Evolutionary conservation across 768 basidiomycete genomes (phyloP).

Genomic region (Rhodotorula taiwanensis): DNA sequence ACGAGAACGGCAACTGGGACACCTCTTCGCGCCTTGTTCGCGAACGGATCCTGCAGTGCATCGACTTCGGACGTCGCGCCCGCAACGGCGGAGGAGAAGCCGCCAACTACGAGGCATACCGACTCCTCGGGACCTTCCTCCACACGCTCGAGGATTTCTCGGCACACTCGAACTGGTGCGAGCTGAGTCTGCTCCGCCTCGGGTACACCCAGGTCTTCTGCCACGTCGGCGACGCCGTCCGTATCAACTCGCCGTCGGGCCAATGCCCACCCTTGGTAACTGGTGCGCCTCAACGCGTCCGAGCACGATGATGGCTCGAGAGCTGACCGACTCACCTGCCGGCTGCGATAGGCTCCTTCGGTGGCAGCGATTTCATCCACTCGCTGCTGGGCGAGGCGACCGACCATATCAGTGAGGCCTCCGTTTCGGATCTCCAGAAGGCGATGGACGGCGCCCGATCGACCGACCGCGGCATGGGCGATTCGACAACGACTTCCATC

Average conservation of each 20-base stretch:
- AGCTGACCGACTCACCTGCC: background rate
- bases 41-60: constrained; percentile 66
- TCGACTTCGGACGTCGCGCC: constrained; percentile 65
- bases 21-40: constrained; percentile 74
- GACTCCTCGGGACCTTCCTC: constrained; percentile 44
- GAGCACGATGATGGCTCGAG: background rate
- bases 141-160: constrained; percentile 65
- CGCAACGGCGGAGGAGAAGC: constrained; percentile 49
- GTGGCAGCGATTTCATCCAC: constrained; percentile 34
- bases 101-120: constrained; percentile 55
- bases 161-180: constrained; percentile 72
- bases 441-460: constrained; percentile 53
- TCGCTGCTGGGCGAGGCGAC: constrained; percentile 46
- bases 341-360: constrained; percentile 47
- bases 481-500: constrained; percentile 47
- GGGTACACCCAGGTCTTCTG: constrained; percentile 71
- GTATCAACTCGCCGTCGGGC: constrained; percentile 67
- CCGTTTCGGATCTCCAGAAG: constrained; percentile 77
- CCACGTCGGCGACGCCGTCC: constrained; percentile 75
- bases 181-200: constrained; percentile 65
- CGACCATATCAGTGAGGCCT: constrained; percentile 61
- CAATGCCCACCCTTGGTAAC: constrained; percentile 67
- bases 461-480: constrained; percentile 31
- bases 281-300: constrained; percentile 51
- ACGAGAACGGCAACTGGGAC: constrained; percentile 70